Conservation (phyloP, 2,329 filamentous ascomycete species). For the Fusarium tanahbumbuense region DNA sequence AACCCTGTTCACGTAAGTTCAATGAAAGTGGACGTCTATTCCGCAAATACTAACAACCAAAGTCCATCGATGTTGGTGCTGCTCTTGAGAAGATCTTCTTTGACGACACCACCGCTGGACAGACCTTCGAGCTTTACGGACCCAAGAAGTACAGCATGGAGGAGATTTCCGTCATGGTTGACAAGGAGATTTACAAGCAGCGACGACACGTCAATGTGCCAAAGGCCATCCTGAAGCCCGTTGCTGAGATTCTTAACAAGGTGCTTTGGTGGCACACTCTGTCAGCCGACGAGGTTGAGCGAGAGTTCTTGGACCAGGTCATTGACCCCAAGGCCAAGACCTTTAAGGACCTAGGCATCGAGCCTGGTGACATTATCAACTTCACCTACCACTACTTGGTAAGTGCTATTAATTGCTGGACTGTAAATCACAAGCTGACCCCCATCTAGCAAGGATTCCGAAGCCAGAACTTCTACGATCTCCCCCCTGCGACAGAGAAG, state of each 20-base stretch:
- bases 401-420: conserved; percentile 53
- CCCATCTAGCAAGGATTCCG: conserved; percentile 83
- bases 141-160: conserved; percentile 91
- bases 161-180: conserved; percentile 87
- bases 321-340: conserved; percentile 95
- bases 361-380: conserved; percentile 85
- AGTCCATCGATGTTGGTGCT: conserved; percentile 89
- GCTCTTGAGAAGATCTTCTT: conserved; percentile 91
- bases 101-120: conserved; percentile 87
- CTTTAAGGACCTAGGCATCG: conserved; percentile 91
- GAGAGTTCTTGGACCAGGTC: conserved; percentile 91
- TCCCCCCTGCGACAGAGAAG: conserved; percentile 93
- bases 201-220: conserved; percentile 92
- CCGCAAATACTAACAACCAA: conserved; percentile 5
- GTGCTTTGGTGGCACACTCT: conserved; percentile 88
- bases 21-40: neutral
- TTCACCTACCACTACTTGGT: conserved; percentile 95
- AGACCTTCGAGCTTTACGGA: conserved; percentile 95
- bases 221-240: conserved; percentile 80
- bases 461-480: conserved; percentile 88
- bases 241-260: conserved; percentile 80
- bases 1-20: conserved; percentile 88
- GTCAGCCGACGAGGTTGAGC: conserved; percentile 87
- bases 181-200: conserved; percentile 91
- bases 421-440: conserved; percentile 7